Evolutionary conservation across 2,329 filamentous ascomycete species (phyloP).

Genomic region (Epichloe festucae): DNA sequence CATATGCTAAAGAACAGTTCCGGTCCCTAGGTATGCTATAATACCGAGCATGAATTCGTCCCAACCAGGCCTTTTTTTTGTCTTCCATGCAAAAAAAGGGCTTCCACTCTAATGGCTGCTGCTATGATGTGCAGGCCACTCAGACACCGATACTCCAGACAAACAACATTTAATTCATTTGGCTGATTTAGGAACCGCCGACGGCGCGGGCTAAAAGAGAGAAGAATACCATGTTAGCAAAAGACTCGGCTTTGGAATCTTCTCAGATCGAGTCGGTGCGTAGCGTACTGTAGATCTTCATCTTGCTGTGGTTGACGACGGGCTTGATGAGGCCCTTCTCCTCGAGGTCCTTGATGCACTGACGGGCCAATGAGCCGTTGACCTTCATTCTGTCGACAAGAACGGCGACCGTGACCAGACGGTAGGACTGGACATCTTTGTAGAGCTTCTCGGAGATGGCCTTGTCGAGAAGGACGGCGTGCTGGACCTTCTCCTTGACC

Average conservation of each 20-base stretch:
- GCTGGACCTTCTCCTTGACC: slow-evolving; percentile 99
- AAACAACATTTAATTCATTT: slow-evolving; percentile 19
- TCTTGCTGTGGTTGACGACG: slow-evolving; percentile 89
- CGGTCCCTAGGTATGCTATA: slow-evolving; percentile 24
- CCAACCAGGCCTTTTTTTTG: slow-evolving; percentile 22
- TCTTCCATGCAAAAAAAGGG: slow-evolving; percentile 18
- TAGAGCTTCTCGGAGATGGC: slow-evolving; percentile 92
- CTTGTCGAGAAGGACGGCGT: slow-evolving; percentile 99
- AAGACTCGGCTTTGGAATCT: background rate
- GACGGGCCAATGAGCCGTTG: slow-evolving; percentile 92
- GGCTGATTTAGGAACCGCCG: slow-evolving; percentile 32
- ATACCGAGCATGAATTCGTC: slow-evolving; percentile 28
- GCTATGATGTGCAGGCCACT: slow-evolving; percentile 21
- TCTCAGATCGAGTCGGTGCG: background rate
- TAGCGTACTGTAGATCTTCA: slow-evolving; percentile 86
- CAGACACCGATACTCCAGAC: slow-evolving; percentile 26
- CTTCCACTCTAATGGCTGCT: slow-evolving; percentile 22
- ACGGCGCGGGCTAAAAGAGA: slow-evolving; percentile 43
- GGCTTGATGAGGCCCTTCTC: slow-evolving; percentile 98
- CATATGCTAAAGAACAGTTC: slow-evolving; percentile 24
- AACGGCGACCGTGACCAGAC: slow-evolving; percentile 94
- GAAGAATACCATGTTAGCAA: slow-evolving; percentile 9
- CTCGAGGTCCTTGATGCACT: slow-evolving; percentile 84
- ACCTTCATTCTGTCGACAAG: slow-evolving; percentile 99
- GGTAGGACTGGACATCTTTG: slow-evolving; percentile 99